Conservation (phyloP, 2,329 filamentous ascomycete species). For the Laburnicola sp. region DNA sequence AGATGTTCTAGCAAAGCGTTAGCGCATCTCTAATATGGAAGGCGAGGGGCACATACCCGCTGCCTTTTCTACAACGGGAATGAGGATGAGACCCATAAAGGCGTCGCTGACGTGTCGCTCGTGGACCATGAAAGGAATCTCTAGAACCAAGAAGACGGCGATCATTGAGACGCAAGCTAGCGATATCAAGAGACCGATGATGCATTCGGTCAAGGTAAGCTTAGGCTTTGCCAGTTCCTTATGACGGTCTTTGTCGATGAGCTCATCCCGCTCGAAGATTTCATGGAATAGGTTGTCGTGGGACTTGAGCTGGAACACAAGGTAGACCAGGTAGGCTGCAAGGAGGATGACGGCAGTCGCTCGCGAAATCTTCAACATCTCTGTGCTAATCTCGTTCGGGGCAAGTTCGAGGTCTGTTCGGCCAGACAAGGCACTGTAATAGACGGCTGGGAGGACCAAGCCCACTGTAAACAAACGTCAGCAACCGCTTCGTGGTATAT, state of each 20-base stretch:
- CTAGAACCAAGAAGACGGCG: slow-evolving; percentile 71
- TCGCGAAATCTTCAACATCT: slow-evolving; percentile 68
- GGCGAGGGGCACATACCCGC: slow-evolving; percentile 49
- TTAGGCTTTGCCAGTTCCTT: slow-evolving; percentile 65
- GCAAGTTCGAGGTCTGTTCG: slow-evolving; percentile 45
- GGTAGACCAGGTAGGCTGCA: slow-evolving; percentile 62
- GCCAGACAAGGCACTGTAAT: slow-evolving; percentile 52
- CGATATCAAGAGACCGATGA: slow-evolving; percentile 66
- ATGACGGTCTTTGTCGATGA: slow-evolving; percentile 65
- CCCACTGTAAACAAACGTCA: slow-evolving; percentile 44
- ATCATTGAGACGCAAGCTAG: slow-evolving; percentile 73
- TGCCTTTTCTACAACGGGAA: slow-evolving; percentile 82
- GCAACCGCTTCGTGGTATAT: slow-evolving; percentile 1
- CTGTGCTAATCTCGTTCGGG: slow-evolving; percentile 59
- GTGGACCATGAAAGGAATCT: slow-evolving; percentile 67
- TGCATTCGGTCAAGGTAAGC: slow-evolving; percentile 73
- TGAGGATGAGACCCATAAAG: slow-evolving; percentile 72
- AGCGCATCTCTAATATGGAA: not conserved
- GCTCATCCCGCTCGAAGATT: slow-evolving; percentile 70
- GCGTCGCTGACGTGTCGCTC: slow-evolving; percentile 53
- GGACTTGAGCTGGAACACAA: slow-evolving; percentile 74
- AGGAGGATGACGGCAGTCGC: slow-evolving; percentile 72
- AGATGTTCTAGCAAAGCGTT: slow-evolving; percentile 64
- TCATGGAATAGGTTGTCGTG: slow-evolving; percentile 78
- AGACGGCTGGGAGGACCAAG: slow-evolving; percentile 55